Base-by-base conservation (phyloP, 768 basidiomycete species). In the Leccinum disarticulatum region DNA sequence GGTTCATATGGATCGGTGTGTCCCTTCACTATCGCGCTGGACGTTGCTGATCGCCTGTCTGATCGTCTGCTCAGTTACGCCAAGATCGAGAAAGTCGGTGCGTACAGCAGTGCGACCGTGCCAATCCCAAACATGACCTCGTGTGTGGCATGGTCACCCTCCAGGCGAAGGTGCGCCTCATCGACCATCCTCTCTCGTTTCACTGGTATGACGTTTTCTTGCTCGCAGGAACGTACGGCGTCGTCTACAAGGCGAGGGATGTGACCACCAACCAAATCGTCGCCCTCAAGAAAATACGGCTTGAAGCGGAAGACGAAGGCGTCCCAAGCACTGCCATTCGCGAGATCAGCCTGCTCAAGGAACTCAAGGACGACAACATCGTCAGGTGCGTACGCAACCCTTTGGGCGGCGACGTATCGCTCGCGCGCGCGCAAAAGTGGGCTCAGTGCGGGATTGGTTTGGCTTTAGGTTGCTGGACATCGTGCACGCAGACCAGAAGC, bases 231-330 rank as follows among this genome's bases (percentile, higher is more conserved):
- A 98, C 96, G 27, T 98, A 98, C 66, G 96, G 96, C 58, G 96
- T 98, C 55, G 96, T 98, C 22, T 98, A 98, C 83, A 97, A 98
- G 76, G 96, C 96, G 43, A 84, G 87, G 65, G 95, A 98, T 72
- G 76, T 85, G 62, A 81, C 76, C 50, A 89, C 83, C 9, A 90
- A 90, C 72, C 77, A 86, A 66, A 87, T 98, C 65, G 97, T 99
- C 54, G 97, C 97, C 25, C 80, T 98, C 64, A 99, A 99, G 86
- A 99, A 99, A 83, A 98, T 99, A 72, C 80, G 97, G 43, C 85
- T 99, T 28, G 97, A 98, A 73, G 94, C 95, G 17, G 97, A 98
- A 75, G 97, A 99, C 70, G 97, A 99, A 74, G 97, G 97, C 51
- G 97, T 99, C 22, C 97, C 97, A 9, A 93, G 90, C 64, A 99